A percentile compares a stretch with the other conserved stretches of the same genome.
These are phyloP conservation scores for Nothophytophthora sp. DNA, from an alignment of 352 stramenopile species.

Conservation along the genomic window DNA sequence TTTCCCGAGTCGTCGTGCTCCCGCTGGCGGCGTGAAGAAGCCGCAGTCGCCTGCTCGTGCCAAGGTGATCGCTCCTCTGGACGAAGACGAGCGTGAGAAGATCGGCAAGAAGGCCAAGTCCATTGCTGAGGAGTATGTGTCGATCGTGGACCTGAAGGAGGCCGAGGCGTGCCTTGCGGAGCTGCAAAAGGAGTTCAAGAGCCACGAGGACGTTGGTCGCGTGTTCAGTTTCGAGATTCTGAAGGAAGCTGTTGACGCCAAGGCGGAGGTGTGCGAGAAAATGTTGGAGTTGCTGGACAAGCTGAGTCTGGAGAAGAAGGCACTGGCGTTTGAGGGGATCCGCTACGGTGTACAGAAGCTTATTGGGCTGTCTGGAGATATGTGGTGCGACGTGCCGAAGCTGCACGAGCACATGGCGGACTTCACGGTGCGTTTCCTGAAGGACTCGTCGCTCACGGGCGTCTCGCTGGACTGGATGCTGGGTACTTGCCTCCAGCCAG, in stretches of 20 bases:
- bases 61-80: conserved; percentile 40
- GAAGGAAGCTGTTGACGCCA: conserved; percentile 66
- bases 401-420: conserved; percentile 73
- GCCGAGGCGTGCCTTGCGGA: conserved; percentile 65
- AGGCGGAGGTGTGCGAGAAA: conserved; percentile 43
- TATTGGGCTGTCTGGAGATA: conserved; percentile 56
- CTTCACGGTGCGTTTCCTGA: conserved; percentile 74
- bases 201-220: conserved; percentile 53
- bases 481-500: conserved; percentile 37
- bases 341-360: conserved; percentile 61
- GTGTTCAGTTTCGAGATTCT: conserved; percentile 65
- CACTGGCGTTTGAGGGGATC: conserved; percentile 56
- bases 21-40: conserved; percentile 28
- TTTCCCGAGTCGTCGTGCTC: conserved; percentile 21
- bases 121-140: conserved; percentile 78
- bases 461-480: conserved; percentile 77
- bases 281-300: conserved; percentile 78
- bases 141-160: conserved; percentile 69
- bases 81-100: conserved; percentile 61
- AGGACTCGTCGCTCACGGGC: conserved; percentile 51
- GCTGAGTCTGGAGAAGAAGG: conserved; percentile 61
- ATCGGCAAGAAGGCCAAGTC: conserved; percentile 82
- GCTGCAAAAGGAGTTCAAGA: conserved; percentile 66
- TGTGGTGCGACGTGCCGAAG: conserved; percentile 86
- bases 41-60: conserved; percentile 27